These are phyloP conservation scores for Fusarium protoensiforme DNA, from an alignment of 2,329 filamentous ascomycete species.

Conservation along the genomic window DNA sequence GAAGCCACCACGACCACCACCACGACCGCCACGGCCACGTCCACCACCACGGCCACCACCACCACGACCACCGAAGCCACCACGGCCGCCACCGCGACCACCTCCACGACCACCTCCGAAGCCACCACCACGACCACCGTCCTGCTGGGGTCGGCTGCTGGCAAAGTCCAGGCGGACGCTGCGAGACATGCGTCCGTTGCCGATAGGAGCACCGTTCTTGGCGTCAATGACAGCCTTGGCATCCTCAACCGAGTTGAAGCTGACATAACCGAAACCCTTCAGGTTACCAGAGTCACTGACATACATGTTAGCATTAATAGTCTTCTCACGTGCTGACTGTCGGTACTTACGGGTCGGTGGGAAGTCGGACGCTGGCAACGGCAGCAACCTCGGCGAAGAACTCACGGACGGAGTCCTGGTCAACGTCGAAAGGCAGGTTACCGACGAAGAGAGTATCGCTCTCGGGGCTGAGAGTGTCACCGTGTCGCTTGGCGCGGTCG, in stretches of 20 bases:
- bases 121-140: slow-evolving; percentile 65
- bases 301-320: slow-evolving; percentile 22
- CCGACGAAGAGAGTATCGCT: slow-evolving; percentile 91
- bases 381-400: slow-evolving; percentile 78
- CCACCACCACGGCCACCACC: slow-evolving; percentile 55
- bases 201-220: slow-evolving; percentile 74
- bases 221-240: slow-evolving; percentile 78
- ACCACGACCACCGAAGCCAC: slow-evolving; percentile 58
- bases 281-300: slow-evolving; percentile 79
- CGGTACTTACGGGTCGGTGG: slow-evolving; percentile 77
- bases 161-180: slow-evolving; percentile 86
- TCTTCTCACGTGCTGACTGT: background rate
- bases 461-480: slow-evolving; percentile 82
- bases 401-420: slow-evolving; percentile 78
- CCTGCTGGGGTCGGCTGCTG: slow-evolving; percentile 70
- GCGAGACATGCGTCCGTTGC: slow-evolving; percentile 75
- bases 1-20: slow-evolving; percentile 23
- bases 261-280: slow-evolving; percentile 95
- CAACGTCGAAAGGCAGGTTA: slow-evolving; percentile 87
- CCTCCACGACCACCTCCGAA: slow-evolving; percentile 56
- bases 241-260: slow-evolving; percentile 84
- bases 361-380: slow-evolving; percentile 85
- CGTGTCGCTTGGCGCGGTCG: slow-evolving; percentile 75
- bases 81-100: slow-evolving; percentile 58
- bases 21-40: slow-evolving; percentile 56